Conservation (phyloP, 768 basidiomycete genomes). For the Boletus vermiculosoides region DNA sequence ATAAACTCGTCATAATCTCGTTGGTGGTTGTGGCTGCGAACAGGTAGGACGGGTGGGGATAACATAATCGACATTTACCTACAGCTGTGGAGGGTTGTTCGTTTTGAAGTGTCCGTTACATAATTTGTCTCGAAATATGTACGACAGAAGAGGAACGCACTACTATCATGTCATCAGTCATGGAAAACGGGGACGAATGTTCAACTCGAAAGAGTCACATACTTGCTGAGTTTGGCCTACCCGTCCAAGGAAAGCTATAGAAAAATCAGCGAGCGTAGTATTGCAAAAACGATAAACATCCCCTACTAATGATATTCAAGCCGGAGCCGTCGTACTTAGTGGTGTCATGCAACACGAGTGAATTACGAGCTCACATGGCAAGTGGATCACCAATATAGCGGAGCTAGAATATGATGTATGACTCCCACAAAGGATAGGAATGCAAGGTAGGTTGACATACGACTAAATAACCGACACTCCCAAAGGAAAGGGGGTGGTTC, state of each 20-base stretch:
- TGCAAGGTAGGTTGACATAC: constrained; percentile 7
- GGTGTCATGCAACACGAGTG: background rate
- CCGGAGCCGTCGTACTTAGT: background rate
- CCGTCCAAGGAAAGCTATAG: constrained; percentile 14
- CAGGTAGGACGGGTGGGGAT: too few species aligned
- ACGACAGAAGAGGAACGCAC: background rate
- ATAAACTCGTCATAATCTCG: background rate
- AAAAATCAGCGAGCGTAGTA: background rate
- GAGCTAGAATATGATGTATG: constrained; percentile 8
- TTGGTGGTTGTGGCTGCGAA: background rate
- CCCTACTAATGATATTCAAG: constrained; percentile 16
- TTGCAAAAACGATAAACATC: background rate
- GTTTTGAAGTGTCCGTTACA: too few species aligned
- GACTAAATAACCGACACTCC: constrained; percentile 19
- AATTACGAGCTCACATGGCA: constrained; percentile 13
- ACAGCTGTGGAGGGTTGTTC: too few species aligned
- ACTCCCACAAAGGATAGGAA: background rate
- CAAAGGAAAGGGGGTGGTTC: constrained; percentile 9
- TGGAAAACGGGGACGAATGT: background rate
- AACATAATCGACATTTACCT: too few species aligned
- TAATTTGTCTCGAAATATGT: background rate
- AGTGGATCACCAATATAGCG: constrained; percentile 23
- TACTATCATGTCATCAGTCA: constrained; percentile 4
- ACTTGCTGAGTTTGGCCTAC: constrained; percentile 6
- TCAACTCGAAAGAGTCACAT: background rate